A percentile compares a stretch with the other conserved stretches of the same genome.
These are phyloP conservation scores for Jasminum sambac DNA, from an alignment of 257 asterid species.

Conservation along the genomic window DNA sequence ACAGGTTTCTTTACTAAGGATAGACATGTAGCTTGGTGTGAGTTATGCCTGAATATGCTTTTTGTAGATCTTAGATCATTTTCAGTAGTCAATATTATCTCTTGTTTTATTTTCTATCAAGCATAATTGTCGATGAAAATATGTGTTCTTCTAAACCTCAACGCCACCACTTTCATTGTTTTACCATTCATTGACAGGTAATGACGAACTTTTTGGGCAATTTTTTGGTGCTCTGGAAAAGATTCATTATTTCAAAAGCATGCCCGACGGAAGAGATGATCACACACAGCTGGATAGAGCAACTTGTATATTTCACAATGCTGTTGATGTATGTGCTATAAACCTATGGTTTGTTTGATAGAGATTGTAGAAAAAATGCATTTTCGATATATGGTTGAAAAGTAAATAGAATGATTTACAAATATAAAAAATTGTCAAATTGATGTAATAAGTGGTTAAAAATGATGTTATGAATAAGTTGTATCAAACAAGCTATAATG, in stretches of 20 bases:
- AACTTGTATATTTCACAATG: constrained; percentile 53
- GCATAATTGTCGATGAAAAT: not conserved
- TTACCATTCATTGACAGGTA: constrained; percentile 39
- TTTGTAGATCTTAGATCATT: not conserved
- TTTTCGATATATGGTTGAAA: too few species aligned
- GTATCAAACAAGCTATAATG: too few species aligned
- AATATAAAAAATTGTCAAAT: too few species aligned
- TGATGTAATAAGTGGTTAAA: too few species aligned
- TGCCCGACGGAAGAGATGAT: constrained; percentile 76
- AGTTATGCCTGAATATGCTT: not conserved
- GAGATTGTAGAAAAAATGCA: too few species aligned
- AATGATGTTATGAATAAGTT: too few species aligned
- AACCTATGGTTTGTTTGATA: not conserved
- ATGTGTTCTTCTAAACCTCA: not conserved
- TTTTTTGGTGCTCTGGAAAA: constrained; percentile 74
- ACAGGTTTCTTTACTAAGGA: not conserved
- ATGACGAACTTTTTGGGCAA: constrained; percentile 80
- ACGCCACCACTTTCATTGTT: not conserved
- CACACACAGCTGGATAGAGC: constrained; percentile 69
- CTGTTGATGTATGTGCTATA: constrained; percentile 56
- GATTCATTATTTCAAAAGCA: constrained; percentile 54
- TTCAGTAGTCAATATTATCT: not conserved
- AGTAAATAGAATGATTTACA: too few species aligned
- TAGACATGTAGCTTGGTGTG: not conserved
- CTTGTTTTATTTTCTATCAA: not conserved